Conservation (phyloP, 2,329 filamentous ascomycete species). For the Parafenestella ontariensis region DNA sequence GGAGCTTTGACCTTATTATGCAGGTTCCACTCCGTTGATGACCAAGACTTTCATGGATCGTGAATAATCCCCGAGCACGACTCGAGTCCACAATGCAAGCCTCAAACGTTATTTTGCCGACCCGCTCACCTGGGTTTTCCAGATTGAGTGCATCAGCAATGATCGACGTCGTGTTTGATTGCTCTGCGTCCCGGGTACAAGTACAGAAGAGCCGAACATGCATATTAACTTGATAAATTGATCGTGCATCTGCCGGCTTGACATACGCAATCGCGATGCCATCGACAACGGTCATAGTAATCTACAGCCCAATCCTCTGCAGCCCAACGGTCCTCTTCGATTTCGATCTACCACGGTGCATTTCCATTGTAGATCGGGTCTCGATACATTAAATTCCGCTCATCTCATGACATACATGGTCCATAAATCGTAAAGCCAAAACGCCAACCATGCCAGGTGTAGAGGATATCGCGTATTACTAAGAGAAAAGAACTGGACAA, state of each 20-base stretch:
- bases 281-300: constrained; percentile 1
- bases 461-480: constrained; percentile 26
- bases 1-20: constrained; percentile 10
- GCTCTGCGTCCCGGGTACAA: not conserved
- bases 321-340: not conserved
- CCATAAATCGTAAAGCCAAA: constrained; percentile 22
- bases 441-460: constrained; percentile 18
- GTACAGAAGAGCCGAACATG: constrained; percentile 12
- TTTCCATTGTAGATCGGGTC: not conserved
- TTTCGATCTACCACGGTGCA: not conserved
- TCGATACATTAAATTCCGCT: not conserved
- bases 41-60: constrained; percentile 11
- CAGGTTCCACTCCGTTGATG: constrained; percentile 14
- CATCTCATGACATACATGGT: constrained; percentile 12
- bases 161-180: not conserved
- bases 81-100: not conserved
- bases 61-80: constrained; percentile 15
- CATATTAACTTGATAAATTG: constrained; percentile 19
- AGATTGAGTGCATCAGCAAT: not conserved
- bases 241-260: constrained; percentile 13
- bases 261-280: constrained; percentile 12
- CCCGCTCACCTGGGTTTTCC: not conserved
- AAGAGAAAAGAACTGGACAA: constrained; percentile 10
- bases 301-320: not conserved
- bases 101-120: not conserved